Base-by-base conservation (phyloP, 805 yeast species). In the Metschnikowia continentalis region DNA sequence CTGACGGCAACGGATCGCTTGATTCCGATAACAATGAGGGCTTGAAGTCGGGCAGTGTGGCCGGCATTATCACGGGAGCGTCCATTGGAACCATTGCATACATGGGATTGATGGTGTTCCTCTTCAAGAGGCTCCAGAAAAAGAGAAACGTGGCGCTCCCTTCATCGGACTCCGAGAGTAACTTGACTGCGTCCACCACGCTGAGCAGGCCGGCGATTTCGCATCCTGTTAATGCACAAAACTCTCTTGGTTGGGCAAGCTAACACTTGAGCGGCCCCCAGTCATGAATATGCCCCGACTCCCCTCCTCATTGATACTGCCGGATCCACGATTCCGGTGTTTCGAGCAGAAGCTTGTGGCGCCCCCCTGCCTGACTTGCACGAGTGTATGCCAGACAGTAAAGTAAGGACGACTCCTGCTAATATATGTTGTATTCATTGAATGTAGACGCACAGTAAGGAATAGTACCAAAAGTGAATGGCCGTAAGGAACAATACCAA, bases 31-130 rank as follows among this genome's bases (percentile, higher is more conserved):
- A 54, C 26, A 41, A 54, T 11, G 51, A 50, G 17, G 36, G 56
- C 23, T 49, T 57, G 23, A 59, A 65, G 49, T 67, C 68, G 49
- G 74, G 70, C 42, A 77, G 77, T 54, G 77, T 88, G 22, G 84
- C 87, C 23, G 96, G 96, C 35, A 80, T 90, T 48, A 84, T 92
- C 13, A 77, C 89, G 38, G 97, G 97, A 43, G 83, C 95, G 6
- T 83, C 88, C 32, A 82, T 80, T 13, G 97, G 97, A 49, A 84
- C 88, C 42, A 71, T 79, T 6, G 70, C 80, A 8, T 87, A 88
- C 64, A 79, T 88, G 61, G 74, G 81, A 0, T 69, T 80, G 19
- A 77, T 90, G 74, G 71, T 82, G 49, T 61, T 83, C 37, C 71
- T 80, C 55, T 78, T 80, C 62, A 76, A 78, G 62, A 70, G 72